Evolutionary conservation across 2,329 filamentous ascomycete species (phyloP), one percentile per base, ranked within the genome.

Genomic region (Nectriaceae sp.): DNA sequence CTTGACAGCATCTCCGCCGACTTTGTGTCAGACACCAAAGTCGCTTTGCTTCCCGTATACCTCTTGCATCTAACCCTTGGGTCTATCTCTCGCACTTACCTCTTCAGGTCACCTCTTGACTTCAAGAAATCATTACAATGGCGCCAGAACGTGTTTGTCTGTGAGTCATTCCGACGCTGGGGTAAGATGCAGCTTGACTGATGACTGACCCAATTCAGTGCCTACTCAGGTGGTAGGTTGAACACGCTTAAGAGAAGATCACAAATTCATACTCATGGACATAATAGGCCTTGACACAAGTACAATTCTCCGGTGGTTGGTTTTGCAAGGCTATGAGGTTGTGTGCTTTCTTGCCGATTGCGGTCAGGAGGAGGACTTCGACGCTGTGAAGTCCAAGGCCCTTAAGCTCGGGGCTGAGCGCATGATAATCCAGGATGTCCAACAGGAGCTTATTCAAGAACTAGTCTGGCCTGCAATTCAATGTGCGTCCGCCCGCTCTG

Each of bases 391-490:
- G 70, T 75, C 77, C 61, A 88, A 89, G 75, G 87, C 86, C 3
- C 33, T 50, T 16, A 46, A 36, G 40, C 42, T 59, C 26, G 54
- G 56, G 5, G 54, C 56, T 21, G 54, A 59, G 46, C 38, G 38
- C 20, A 78, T 83, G 61, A 66, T 75, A 57, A 72, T 82, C 56
- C 73, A 76, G 50, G 80, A 90, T 66, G 75, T 90, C 47, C 79
- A 81, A 55, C 77, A 78, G 61, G 84, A 88, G 70, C 90, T 91
- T 65, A 79, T 91, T 54, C 84, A 89, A 61, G 80, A 90, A 71
- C 79, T 90, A 31, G 87, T 84, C 77, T 90, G 86, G 78, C 85
- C 82, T 47, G 87, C 87, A 49, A 80, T 91, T 56, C 84, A 88
- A 69, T n/a, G n/a, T n/a, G n/a, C 87, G 83, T 54, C 24, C 39